A percentile compares a stretch with the other conserved stretches of the same genome.
These are phyloP conservation scores for Serendipita sp. DNA, from an alignment of 768 basidiomycete genomes.

Conservation along the genomic window DNA sequence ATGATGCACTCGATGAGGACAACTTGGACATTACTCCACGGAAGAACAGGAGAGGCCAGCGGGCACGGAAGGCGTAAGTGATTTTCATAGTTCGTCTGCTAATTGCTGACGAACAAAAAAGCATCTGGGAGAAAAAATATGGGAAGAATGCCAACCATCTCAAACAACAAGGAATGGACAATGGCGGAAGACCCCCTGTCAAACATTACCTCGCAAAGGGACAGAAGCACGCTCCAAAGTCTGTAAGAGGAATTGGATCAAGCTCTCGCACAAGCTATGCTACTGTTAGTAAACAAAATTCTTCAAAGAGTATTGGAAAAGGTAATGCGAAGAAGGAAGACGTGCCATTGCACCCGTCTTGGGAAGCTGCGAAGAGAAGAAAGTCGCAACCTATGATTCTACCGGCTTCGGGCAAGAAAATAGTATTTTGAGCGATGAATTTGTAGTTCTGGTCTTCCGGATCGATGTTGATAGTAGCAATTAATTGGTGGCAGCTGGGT, in stretches of 20 bases:
- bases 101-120: slow-evolving; percentile 19
- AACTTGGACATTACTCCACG: slow-evolving; percentile 23
- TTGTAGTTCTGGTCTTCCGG: no score
- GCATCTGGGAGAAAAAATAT: slow-evolving; percentile 97
- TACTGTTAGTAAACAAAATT: background rate
- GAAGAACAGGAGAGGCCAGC: slow-evolving; percentile 85
- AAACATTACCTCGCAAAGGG: background rate
- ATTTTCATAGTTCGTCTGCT: background rate
- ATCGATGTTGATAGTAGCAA: background rate
- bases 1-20: slow-evolving; percentile 22
- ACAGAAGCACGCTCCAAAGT: background rate
- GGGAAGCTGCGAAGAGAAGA: slow-evolving; percentile 80
- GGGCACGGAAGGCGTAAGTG: slow-evolving; percentile 86
- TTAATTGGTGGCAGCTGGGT: background rate
- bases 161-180: slow-evolving; percentile 27
- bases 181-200: background rate
- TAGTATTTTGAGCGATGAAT: slow-evolving; percentile 27
- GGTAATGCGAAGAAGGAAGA: slow-evolving; percentile 13
- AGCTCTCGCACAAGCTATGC: no score
- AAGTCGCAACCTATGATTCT: slow-evolving; percentile 41
- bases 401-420: slow-evolving; percentile 71
- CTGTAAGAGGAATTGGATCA: no score
- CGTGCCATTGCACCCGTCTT: slow-evolving; percentile 72
- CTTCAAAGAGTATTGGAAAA: background rate
- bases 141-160: slow-evolving; percentile 84